These are phyloP conservation scores for Wickerhamomyces xylosicus DNA, from an alignment of 805 yeast genomes.

Conservation along the genomic window DNA sequence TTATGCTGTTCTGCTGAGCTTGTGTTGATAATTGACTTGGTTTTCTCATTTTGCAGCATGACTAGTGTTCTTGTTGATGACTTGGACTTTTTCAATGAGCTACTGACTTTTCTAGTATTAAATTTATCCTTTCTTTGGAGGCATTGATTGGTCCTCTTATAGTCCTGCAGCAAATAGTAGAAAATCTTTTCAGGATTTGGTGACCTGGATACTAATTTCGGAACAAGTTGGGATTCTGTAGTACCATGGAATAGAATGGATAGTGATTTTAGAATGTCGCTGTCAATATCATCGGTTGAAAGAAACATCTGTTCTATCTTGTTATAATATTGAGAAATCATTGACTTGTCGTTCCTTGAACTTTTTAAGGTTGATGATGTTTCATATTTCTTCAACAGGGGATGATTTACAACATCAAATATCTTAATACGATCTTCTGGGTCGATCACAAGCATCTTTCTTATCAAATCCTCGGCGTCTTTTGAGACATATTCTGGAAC, in stretches of 20 bases:
- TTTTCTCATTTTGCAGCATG: slow-evolving; percentile 18
- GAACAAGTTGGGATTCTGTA: slow-evolving; percentile 38
- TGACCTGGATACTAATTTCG: slow-evolving; percentile 40
- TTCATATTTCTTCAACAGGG: slow-evolving; percentile 68
- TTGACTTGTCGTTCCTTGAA: slow-evolving; percentile 18
- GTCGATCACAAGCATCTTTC: slow-evolving; percentile 71
- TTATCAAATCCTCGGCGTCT: slow-evolving; percentile 82
- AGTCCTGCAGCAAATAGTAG: slow-evolving; percentile 63
- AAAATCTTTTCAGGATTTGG: slow-evolving; percentile 74
- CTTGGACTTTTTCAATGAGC: slow-evolving; percentile 28
- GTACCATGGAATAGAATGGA: slow-evolving; percentile 80
- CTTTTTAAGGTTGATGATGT: slow-evolving; percentile 23
- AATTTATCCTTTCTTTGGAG: slow-evolving; percentile 15
- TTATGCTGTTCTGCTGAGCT: slow-evolving; percentile 3
- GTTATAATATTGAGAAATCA: slow-evolving; percentile 25
- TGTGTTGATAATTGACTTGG: slow-evolving; percentile 10
- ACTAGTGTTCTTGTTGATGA: slow-evolving; percentile 32
- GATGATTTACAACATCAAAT: slow-evolving; percentile 68
- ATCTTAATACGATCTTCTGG: slow-evolving; percentile 76
- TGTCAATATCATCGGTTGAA: slow-evolving; percentile 39
- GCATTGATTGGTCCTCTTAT: slow-evolving; percentile 52
- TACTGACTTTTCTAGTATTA: slow-evolving; percentile 9
- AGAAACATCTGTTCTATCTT: slow-evolving; percentile 29
- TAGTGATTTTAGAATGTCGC: slow-evolving; percentile 64
- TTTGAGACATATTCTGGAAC: slow-evolving; percentile 72